Evolutionary conservation across 257 asterid species (phyloP).

Genomic region (Petunia axillaris): DNA sequence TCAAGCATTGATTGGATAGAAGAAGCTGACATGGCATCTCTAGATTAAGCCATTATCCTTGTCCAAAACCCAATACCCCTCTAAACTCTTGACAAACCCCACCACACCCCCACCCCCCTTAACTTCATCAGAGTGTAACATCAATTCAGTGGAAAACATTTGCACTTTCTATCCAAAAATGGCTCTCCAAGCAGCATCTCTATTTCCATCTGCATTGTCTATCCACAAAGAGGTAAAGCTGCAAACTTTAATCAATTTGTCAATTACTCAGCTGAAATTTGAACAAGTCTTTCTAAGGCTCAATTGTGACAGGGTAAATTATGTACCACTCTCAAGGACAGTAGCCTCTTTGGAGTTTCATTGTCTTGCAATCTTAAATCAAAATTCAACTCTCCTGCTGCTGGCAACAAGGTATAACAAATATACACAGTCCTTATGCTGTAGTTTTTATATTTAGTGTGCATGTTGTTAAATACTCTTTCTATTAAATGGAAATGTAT

Average conservation of each 20-base stretch:
- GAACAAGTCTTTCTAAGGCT: background rate
- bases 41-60: constrained; percentile 40
- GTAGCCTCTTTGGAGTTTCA: constrained; percentile 72
- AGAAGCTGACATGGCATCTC: constrained; percentile 42
- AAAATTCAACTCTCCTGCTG: constrained; percentile 47
- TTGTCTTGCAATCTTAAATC: constrained; percentile 58
- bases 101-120: too few relatives aligned
- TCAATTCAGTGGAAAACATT: background rate
- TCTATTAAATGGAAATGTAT: background rate
- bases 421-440: background rate
- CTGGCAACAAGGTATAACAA: constrained; percentile 51
- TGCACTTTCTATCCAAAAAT: constrained; percentile 29
- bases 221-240: constrained; percentile 66
- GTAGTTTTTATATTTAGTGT: background rate
- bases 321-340: constrained; percentile 58
- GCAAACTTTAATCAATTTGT: background rate
- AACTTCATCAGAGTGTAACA: background rate
- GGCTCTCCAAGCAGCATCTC: constrained; percentile 85
- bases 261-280: background rate
- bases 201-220: constrained; percentile 63
- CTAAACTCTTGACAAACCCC: background rate
- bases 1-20: constrained; percentile 52
- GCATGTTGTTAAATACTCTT: background rate
- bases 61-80: constrained; percentile 9
- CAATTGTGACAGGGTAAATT: constrained; percentile 58